Conservation (phyloP, 805 yeast species). For the Pichia membranifaciens region DNA sequence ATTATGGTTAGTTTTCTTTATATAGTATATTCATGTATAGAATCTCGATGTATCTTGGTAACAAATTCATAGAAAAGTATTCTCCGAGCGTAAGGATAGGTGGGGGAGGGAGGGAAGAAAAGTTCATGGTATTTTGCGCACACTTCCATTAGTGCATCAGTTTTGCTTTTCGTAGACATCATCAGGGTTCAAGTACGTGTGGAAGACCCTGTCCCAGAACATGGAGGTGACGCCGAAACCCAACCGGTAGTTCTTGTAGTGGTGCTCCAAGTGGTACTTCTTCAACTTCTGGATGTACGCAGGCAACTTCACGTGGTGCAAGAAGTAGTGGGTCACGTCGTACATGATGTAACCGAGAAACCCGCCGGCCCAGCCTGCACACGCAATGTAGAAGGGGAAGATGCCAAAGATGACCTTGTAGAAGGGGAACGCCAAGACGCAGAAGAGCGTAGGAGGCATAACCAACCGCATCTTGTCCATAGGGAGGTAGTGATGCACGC, state of each 20-base stretch:
- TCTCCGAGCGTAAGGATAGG: neutral
- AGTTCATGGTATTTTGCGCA: no score
- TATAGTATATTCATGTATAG: neutral
- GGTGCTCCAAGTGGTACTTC: constrained; percentile 93
- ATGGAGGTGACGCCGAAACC: constrained; percentile 95
- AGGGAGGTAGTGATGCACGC: constrained; percentile 95
- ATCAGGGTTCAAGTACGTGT: constrained; percentile 59
- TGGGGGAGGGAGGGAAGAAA: neutral
- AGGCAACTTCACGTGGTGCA: constrained; percentile 88
- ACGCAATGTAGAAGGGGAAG: constrained; percentile 78
- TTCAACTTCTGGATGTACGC: constrained; percentile 68
- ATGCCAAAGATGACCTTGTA: constrained; percentile 68
- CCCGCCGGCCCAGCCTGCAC: constrained; percentile 94
- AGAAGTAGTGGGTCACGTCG: constrained; percentile 88
- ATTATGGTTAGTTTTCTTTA: no score
- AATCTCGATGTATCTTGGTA: neutral
- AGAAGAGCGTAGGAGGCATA: constrained; percentile 89
- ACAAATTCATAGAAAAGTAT: neutral
- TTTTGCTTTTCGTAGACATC: constrained; percentile 39
- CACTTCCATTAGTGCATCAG: constrained; percentile 19
- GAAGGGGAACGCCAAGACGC: constrained; percentile 70
- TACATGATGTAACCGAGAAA: constrained; percentile 88
- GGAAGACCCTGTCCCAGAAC: constrained; percentile 92
- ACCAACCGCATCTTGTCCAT: constrained; percentile 93
- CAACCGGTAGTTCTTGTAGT: constrained; percentile 91